Base-by-base conservation (phyloP, 2,329 filamentous ascomycete genomes). In the Tolypocladium guangdongense region DNA sequence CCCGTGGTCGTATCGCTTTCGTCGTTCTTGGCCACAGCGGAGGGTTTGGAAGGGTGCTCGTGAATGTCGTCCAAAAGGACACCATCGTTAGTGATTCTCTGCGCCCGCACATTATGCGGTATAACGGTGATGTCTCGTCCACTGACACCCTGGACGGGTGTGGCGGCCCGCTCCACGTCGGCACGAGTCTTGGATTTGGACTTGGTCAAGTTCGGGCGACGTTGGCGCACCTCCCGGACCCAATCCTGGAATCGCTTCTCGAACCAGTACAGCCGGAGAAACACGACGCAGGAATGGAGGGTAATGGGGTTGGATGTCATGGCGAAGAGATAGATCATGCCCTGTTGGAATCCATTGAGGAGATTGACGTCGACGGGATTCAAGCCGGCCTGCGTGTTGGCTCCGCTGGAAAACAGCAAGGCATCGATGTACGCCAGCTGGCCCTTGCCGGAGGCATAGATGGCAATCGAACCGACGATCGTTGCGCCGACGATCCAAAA, bases 241-340 rank as follows among this genome's bases (percentile, higher is more conserved):
- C 96, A 81, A 62, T 88, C 79, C 65, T 95, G 87, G 66, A 99
- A 97, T 8, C 91, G 83, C 69, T 95, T 96, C 70, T 99, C 91
- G 66, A 99, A 99, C 92, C 92, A 99, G 71, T 96, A 96, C 2
- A 99, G 76, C 30, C 93, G 87, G 16, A 97, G 78, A 61, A 96
- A 92, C 8, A 99, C 93, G 46, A 99, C 90, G 46, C 82, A 87
- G 2, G 87, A 82, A 64, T 95, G 84, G 62, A 96, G 85, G 48
- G 87, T 84, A 56, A 96, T 93, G 0, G 90, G 90, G 50, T 90
- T 95, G 30, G 86, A 83, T 14, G 89, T 62, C 76, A 90, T 84
- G 4, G 86, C 75, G 41, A 88, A 76, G 7, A 90, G 62, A 62
- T 86, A 90, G 30, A 95, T 72, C 50, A 87, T 77, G 43, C 88